Evolutionary conservation across 805 yeast genomes (phyloP).

Genomic region (Metschnikowia amazonensis): DNA sequence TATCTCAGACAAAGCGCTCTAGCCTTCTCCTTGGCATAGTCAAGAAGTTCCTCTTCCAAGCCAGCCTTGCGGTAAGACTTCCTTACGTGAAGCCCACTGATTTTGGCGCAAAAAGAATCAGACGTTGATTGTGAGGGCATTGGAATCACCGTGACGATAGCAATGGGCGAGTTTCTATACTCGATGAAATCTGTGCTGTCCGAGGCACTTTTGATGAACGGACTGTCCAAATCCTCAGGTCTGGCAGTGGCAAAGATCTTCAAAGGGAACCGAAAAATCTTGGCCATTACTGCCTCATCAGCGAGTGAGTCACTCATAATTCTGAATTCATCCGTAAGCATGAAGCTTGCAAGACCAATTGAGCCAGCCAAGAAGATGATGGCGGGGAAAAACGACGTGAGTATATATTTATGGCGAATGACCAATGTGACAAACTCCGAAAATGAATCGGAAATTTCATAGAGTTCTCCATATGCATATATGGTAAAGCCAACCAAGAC

Average conservation of each 20-base stretch:
- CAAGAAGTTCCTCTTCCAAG: constrained; percentile 57
- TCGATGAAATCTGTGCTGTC: constrained; percentile 52
- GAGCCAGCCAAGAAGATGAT: constrained; percentile 35
- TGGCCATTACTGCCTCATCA: constrained; percentile 21
- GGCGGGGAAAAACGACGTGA: constrained; percentile 34
- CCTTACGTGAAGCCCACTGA: constrained; percentile 60
- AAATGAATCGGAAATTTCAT: constrained; percentile 28
- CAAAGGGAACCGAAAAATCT: constrained; percentile 51
- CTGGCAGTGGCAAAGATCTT: constrained; percentile 39
- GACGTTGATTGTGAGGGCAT: constrained; percentile 36
- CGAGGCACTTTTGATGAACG: constrained; percentile 30
- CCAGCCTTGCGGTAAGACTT: constrained; percentile 65
- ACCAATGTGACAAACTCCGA: constrained; percentile 27
- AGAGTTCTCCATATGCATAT: constrained; percentile 28
- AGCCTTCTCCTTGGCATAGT: constrained; percentile 54
- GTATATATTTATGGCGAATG: constrained; percentile 20
- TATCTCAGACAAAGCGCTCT: constrained; percentile 34
- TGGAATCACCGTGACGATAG: constrained; percentile 50
- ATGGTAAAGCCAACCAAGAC: constrained; percentile 10
- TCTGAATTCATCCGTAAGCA: constrained; percentile 48
- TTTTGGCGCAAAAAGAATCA: constrained; percentile 44
- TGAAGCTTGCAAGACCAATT: constrained; percentile 36
- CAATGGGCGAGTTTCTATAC: constrained; percentile 72
- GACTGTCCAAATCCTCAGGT: constrained; percentile 20
- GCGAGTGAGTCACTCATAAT: constrained; percentile 30